phyloP scores from a whole-genome alignment of 192 early-diverging fungal genomes.

The Backusella psychrophila region DNA sequence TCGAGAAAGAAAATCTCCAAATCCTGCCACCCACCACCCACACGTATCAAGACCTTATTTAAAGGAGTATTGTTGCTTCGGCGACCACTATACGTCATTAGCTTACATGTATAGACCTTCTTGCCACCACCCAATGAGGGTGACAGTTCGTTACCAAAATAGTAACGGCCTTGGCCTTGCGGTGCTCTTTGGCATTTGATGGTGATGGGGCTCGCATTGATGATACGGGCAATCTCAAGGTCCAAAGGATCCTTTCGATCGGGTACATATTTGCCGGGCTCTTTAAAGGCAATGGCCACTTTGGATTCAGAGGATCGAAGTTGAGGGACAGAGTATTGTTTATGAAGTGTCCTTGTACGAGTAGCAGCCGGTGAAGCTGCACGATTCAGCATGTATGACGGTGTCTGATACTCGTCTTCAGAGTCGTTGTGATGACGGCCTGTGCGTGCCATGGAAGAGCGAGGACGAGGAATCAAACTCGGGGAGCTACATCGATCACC shows the following conservation, averaged over 20 bases:
- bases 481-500: constrained; percentile 10
- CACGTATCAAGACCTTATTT: constrained; percentile 56
- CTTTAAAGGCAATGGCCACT: constrained; percentile 29
- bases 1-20: constrained; percentile 62
- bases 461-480: constrained; percentile 12
- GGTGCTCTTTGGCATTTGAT: constrained; percentile 43
- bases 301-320: not conserved
- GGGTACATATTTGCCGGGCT: constrained; percentile 37
- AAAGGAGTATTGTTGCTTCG: constrained; percentile 14
- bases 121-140: constrained; percentile 39
- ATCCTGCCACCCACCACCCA: constrained; percentile 64
- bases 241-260: constrained; percentile 48
- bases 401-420: constrained; percentile 11
- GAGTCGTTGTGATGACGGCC: not conserved
- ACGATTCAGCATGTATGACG: not conserved
- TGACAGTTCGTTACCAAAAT: constrained; percentile 47
- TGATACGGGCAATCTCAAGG: constrained; percentile 48
- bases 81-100: constrained; percentile 38
- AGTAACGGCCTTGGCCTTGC: constrained; percentile 39
- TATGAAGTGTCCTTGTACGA: not conserved
- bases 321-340: constrained; percentile 24
- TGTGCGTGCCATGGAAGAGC: constrained; percentile 15
- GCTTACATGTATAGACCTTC: constrained; percentile 45
- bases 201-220: constrained; percentile 49
- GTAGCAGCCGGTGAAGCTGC: not conserved